Percentiles rank a stretch among this genome's conserved stretches.
phyloP scores from a whole-genome alignment of 495 filamentous ascomycete genomes.

The Penicillium odoratum region DNA sequence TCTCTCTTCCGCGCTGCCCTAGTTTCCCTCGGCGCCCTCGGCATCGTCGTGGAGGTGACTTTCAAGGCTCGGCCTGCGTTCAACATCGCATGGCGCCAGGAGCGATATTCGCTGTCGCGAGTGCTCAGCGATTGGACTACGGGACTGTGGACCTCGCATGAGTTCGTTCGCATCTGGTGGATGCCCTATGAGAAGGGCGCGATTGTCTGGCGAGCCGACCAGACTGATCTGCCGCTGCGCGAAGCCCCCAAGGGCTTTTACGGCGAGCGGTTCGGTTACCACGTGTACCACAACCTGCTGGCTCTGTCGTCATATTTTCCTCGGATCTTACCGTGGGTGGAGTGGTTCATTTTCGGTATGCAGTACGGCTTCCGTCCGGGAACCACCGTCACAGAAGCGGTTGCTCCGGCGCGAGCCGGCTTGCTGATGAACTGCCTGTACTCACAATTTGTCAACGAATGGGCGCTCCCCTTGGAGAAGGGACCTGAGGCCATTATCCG shows the following conservation, averaged over 20 bases:
- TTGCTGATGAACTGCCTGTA: slow-evolving; percentile 96
- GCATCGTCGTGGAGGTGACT: slow-evolving; percentile 85
- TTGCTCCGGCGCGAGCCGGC: slow-evolving; percentile 77
- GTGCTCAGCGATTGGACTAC: slow-evolving; percentile 73
- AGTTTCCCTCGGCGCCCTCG: slow-evolving; percentile 83
- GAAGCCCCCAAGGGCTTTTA: slow-evolving; percentile 66
- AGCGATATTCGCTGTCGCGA: slow-evolving; percentile 62
- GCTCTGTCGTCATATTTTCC: slow-evolving; percentile 77
- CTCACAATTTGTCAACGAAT: slow-evolving; percentile 96
- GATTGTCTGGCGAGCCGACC: slow-evolving; percentile 83
- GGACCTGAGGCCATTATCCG: slow-evolving; percentile 87
- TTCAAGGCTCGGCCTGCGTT: slow-evolving; percentile 75
- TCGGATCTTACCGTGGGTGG: slow-evolving; percentile 76
- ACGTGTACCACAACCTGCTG: slow-evolving; percentile 86
- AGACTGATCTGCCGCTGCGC: slow-evolving; percentile 57
- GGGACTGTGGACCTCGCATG: slow-evolving; percentile 76
- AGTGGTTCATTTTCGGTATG: slow-evolving; percentile 94
- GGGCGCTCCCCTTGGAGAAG: slow-evolving; percentile 86
- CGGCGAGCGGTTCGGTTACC: slow-evolving; percentile 75
- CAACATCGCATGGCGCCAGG: slow-evolving; percentile 83
- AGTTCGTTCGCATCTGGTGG: slow-evolving; percentile 97
- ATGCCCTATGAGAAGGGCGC: slow-evolving; percentile 84
- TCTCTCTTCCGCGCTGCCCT: slow-evolving; percentile 88
- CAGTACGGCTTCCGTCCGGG: slow-evolving; percentile 82
- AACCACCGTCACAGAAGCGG: slow-evolving; percentile 62